Base-by-base conservation (phyloP, 495 filamentous ascomycete species). In the Aspergillus leporis region DNA sequence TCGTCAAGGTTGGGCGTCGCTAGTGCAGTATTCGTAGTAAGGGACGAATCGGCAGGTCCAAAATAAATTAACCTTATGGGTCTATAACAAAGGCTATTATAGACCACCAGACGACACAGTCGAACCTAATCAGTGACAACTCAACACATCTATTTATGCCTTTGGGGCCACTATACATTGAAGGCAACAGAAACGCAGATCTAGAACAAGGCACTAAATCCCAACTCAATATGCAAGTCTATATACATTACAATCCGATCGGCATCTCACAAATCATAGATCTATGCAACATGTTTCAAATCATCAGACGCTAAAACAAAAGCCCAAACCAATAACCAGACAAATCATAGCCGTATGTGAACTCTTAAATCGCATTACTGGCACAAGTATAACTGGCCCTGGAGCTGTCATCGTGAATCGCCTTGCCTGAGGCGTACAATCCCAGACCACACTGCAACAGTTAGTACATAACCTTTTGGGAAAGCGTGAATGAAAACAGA, bases 391-490 rank as follows among this genome's bases (percentile, higher is more conserved):
- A 78, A 53, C 70, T 74, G 52, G 46, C 43, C 23, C 46, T 67
- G 54, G 61, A 61, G 23, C 58, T 53, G 28, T 75, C 69, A 48
- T 77, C 67, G 58, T 76, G 73, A 47, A 78, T 78, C 21, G 74
- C 69, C 34, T 70, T 74, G 31, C 74, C 74, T 48, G 74, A 76
- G 46, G 69, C 68, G 52, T 74, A 78, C 23, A 78, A 58, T 14
- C 75, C 75, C 18, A 78, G 58, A 8, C 60, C 75, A 55, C 75
- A 78, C 50, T 71, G 59, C 0, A 40, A 46, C 32, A 65, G 36
- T 48, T 43, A 19, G 12, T 36, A 40, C 18, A 31, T 31, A n/a
- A n/a, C 48, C 23, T 10, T 2, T 2, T 0, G 10, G 19, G 25
- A 18, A 23, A 30, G 25, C 6, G 41, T 2, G 13, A 18, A 41